phyloP scores from a whole-genome alignment of 208 protist genomes.

The Ichthyophonus hoferi region DNA sequence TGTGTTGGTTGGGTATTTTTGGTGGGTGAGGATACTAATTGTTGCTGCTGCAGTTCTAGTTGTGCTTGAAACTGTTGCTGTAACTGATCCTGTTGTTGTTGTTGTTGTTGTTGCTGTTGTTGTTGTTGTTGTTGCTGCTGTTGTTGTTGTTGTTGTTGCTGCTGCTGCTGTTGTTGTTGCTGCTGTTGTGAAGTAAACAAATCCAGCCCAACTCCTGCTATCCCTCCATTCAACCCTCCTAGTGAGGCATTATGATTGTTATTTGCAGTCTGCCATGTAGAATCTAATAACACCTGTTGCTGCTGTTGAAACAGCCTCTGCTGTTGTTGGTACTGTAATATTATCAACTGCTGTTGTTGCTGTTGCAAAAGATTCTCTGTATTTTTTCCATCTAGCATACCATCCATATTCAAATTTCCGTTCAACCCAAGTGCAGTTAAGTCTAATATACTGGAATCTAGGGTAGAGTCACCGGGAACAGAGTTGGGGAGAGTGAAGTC shows the following conservation, averaged over 20 bases:
- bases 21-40: not conserved
- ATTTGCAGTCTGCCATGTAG: not conserved
- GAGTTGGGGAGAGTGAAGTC: no score
- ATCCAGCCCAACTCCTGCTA: not conserved
- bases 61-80: not conserved
- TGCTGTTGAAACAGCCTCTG: not conserved
- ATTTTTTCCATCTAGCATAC: no score
- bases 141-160: not conserved
- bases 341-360: not conserved
- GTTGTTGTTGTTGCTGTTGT: not conserved
- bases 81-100: not conserved
- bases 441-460: not conserved
- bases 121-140: not conserved
- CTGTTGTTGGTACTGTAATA: not conserved
- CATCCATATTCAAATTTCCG: no score
- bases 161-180: not conserved
- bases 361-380: not conserved
- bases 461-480: no score
- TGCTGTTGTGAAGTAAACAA: not conserved
- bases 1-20: not conserved
- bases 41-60: not conserved
- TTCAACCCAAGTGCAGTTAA: not conserved
- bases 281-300: not conserved
- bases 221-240: no score
- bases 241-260: no score